phyloP scores from a whole-genome alignment of 768 basidiomycete species.

The Tricholoma bakamatsutake region DNA sequence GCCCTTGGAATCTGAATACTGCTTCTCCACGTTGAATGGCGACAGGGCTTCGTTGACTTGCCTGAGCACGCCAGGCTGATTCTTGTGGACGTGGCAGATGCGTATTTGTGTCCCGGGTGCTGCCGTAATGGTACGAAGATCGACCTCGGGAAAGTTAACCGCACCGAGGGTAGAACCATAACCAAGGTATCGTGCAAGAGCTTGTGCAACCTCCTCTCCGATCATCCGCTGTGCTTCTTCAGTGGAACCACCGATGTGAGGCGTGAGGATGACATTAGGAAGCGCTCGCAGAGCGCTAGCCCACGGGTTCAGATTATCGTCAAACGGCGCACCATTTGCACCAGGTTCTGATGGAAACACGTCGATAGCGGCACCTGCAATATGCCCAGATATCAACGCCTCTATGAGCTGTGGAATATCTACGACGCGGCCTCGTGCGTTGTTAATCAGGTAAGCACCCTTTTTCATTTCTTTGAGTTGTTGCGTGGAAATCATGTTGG shows the following conservation, averaged over 20 bases:
- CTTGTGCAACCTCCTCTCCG: slow-evolving; percentile 86
- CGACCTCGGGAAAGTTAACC: slow-evolving; percentile 99
- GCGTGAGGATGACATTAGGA: slow-evolving; percentile 93
- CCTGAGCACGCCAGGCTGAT: slow-evolving; percentile 91
- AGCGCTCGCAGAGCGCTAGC: slow-evolving; percentile 65
- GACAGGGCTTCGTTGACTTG: slow-evolving; percentile 92
- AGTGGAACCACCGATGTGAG: slow-evolving; percentile 98
- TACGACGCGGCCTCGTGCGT: slow-evolving; percentile 92
- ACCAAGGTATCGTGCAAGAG: slow-evolving; percentile 84
- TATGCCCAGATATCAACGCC: slow-evolving; percentile 76
- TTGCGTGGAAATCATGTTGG: slow-evolving; percentile 78
- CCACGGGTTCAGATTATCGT: slow-evolving; percentile 86
- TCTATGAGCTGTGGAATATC: slow-evolving; percentile 88
- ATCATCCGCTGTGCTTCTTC: slow-evolving; percentile 99
- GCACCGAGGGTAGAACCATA: slow-evolving; percentile 88
- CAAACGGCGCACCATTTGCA: slow-evolving; percentile 85
- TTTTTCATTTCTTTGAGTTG: slow-evolving; percentile 90
- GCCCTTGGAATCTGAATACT: slow-evolving; percentile 96
- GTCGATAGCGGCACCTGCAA: slow-evolving; percentile 87
- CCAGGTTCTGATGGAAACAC: slow-evolving; percentile 94
- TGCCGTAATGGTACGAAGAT: slow-evolving; percentile 84
- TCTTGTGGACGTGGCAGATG: slow-evolving; percentile 93
- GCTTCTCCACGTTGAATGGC: slow-evolving; percentile 98
- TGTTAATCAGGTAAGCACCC: slow-evolving; percentile 95
- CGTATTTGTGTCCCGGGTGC: slow-evolving; percentile 80